A percentile compares a stretch with the other conserved stretches of the same genome.
Conservation (phyloP, 2,329 filamentous ascomycete species). For the Colletotrichum abscissum region DNA sequence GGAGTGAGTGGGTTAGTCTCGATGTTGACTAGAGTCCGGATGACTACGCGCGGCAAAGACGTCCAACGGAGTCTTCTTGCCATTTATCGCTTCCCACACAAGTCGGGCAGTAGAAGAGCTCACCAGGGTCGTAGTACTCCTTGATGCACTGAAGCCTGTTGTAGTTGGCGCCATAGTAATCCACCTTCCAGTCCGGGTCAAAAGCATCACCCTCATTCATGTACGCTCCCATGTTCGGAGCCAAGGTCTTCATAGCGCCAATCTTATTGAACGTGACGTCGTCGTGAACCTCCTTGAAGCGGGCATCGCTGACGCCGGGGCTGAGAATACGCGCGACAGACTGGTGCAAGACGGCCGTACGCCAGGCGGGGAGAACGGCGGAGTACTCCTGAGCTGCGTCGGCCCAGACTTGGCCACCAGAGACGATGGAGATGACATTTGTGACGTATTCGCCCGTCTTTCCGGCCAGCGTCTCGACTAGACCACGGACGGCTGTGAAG, state of each 20-base stretch:
- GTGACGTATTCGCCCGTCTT: conserved; percentile 37
- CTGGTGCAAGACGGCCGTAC: neutral
- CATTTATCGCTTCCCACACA: conserved; percentile 45
- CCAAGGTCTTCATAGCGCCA: conserved; percentile 45
- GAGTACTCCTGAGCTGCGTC: conserved; percentile 40
- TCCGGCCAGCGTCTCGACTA: conserved; percentile 43
- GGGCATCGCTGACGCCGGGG: conserved; percentile 33
- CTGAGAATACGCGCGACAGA: conserved; percentile 34
- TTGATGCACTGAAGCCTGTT: conserved; percentile 45
- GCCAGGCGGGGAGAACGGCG: conserved; percentile 39
- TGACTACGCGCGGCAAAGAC: too few relatives aligned
- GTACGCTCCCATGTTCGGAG: conserved; percentile 53
- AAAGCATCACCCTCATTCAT: conserved; percentile 54
- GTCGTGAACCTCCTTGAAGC: conserved; percentile 38
- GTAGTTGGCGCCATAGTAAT: conserved; percentile 50
- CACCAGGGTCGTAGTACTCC: conserved; percentile 45
- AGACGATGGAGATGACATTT: conserved; percentile 43
- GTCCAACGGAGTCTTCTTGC: too few relatives aligned
- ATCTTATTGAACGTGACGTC: conserved; percentile 45
- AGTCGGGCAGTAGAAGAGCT: conserved; percentile 50
- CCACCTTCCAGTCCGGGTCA: conserved; percentile 45
- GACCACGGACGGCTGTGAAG: conserved; percentile 36
- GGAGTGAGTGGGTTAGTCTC: too few relatives aligned
- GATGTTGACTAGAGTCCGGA: too few relatives aligned
- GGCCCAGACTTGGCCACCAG: conserved; percentile 44